Base-by-base conservation (phyloP, 345 rosid species). In the Eucalyptus pauciflora region DNA sequence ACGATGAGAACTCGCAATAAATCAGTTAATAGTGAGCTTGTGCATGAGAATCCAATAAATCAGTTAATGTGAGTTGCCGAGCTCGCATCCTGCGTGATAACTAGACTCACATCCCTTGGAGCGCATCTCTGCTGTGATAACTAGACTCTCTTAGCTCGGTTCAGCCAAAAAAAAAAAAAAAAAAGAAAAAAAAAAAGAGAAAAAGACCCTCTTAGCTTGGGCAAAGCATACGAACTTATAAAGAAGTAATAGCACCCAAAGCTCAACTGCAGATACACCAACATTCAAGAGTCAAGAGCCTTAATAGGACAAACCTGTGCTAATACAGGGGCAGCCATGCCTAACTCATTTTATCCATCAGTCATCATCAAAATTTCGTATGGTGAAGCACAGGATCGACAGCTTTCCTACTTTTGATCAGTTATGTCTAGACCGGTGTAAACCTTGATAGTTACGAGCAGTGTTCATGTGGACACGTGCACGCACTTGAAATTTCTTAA, bases 151-250 rank as follows among this genome's bases (percentile, higher is more conserved):
- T n/a, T 64, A 64, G 1, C 15, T 64, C 20, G 2, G 76, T 64
- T n/a, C 76, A n/a, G 76, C 76, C 41, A 41, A 41, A 41, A 4
- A 41, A 41, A 41, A 41, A 41, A 41, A 41, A 41, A 41, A 41
- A 41, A 5, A 41, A 41, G 4, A 4, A 4, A 41, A 5, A 41
- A 41, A 41, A 4, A 41, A 41, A 5, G 4, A 1, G 1, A 41
- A 41, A 69, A 17, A 69, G 83, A 71, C 46, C 83, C 0, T 71
- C 46, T 37, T 20, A 71, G 27, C 83, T 71, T 20, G 46, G 14
- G 37, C 83, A 71, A 18, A 37, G 24, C 46, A 71, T 37, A 33
- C 48, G 48, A 33, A 71, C 83, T 41, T 37, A 71, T 20, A 71
- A 37, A 71, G 46, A 27, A 71, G 83, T 71, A 71, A 10, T 46